Conservation (phyloP, 768 basidiomycete species). For the Gymnopilus dilepis region DNA sequence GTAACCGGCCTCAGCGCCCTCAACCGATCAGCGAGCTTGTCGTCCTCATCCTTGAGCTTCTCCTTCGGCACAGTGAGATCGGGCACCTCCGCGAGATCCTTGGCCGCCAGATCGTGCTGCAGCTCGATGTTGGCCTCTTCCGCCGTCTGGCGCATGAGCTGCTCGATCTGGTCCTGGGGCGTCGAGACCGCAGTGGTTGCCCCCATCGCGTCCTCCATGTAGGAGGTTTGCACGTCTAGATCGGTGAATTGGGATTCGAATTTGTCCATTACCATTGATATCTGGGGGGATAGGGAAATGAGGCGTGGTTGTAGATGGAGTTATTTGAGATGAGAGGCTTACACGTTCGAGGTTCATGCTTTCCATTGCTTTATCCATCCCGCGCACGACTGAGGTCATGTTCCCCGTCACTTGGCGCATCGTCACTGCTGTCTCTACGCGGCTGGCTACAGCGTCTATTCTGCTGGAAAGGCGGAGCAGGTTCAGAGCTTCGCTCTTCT, state of each 20-base stretch:
- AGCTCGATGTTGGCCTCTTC: conserved; percentile 97
- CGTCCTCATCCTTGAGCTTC: conserved; percentile 75
- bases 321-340: conserved; percentile 32
- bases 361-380: conserved; percentile 99
- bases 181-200: conserved; percentile 91
- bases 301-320: background rate
- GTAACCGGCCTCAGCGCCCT: conserved; percentile 85
- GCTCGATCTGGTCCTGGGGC: conserved; percentile 97
- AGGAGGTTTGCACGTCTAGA: conserved; percentile 95
- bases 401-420: conserved; percentile 96
- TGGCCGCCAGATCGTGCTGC: conserved; percentile 84
- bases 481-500: conserved; percentile 95
- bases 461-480: conserved; percentile 88
- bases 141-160: conserved; percentile 89
- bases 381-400: conserved; percentile 95
- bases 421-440: conserved; percentile 98
- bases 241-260: conserved; percentile 97
- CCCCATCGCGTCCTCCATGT: conserved; percentile 98
- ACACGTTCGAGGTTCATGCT: conserved; percentile 98
- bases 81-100: conserved; percentile 62
- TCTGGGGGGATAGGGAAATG: conserved; percentile 51
- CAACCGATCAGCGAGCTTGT: conserved; percentile 82
- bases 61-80: conserved; percentile 56
- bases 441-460: conserved; percentile 95
- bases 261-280: conserved; percentile 98